Base-by-base conservation (phyloP, 257 asterid species). In the Knoxia roxburghii region DNA sequence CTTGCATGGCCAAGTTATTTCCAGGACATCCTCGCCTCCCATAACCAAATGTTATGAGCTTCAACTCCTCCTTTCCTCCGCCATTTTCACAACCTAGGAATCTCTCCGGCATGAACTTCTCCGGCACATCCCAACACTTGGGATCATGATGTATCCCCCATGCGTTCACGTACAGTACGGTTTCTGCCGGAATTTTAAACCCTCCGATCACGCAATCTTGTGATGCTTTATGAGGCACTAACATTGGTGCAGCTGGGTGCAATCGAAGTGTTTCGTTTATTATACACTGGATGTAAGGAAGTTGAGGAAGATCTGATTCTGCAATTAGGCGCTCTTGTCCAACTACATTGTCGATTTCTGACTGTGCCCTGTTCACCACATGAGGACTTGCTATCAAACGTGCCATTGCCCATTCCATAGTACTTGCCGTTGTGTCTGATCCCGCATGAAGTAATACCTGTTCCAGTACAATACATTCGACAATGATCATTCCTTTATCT, bases 21-120 rank as follows among this genome's bases (percentile, higher is more conserved):
- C 96, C 95, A 0, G 96, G 97, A 29, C 97, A 88, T 1, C 87
- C 75, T 64, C 97, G 80, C 73, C 95, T 75, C 0, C 96, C 96
- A 5, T 61, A 72, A 4, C 96, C 96, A 69, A 90, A 90, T 0
- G 95, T 81, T 53, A 84, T 40, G 49, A 73, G 57, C 68, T 35
- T 62, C 23, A 76, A 73, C 20, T 77, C 84, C 15, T 83, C 83
- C 37, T 67, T 68, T 14, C 67, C 27, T 35, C 77, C 83, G 18
- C 61, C 70, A 3, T 30, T 24, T 35, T 59, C 65, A 0, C 4
- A 52, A 30, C 52, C 58, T 4, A 71, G 27, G 26, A 85, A 86
- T 64, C 96, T 88, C 14, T 86, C 86, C 0, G 97, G 97, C 54
- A 21, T 73, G 68, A 90, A 90, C 58, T 65, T 35, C 30, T 65